phyloP scores from a whole-genome alignment of 2,329 filamentous ascomycete genomes.

The Penicillium sp. region DNA sequence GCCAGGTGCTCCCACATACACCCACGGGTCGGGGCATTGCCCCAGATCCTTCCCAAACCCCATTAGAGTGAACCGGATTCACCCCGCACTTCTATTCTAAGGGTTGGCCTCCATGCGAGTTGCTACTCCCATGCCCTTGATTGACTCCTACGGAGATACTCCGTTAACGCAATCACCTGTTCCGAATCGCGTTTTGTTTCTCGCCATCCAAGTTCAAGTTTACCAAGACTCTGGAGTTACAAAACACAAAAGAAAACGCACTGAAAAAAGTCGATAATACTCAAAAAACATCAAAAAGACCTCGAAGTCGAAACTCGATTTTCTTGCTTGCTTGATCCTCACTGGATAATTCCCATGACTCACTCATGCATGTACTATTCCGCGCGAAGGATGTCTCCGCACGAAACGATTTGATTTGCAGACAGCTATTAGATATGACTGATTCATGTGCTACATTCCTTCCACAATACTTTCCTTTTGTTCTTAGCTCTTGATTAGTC shows the following conservation, averaged over 20 bases:
- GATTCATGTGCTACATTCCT: neutral
- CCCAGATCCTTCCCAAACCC: neutral
- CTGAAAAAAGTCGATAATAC: neutral
- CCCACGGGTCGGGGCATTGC: neutral
- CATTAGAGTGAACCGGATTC: constrained; percentile 17
- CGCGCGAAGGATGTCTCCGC: constrained; percentile 3
- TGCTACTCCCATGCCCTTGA: constrained; percentile 8
- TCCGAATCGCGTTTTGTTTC: neutral
- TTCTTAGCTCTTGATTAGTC: neutral
- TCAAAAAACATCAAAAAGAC: neutral
- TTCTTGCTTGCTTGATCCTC: neutral
- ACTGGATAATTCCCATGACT: constrained; percentile 15
- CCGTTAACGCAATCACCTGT: neutral
- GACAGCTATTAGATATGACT: constrained; percentile 6
- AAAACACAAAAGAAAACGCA: neutral
- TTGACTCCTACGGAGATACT: neutral
- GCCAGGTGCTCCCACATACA: constrained; percentile 13
- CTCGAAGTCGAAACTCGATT: neutral
- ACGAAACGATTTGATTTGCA: constrained; percentile 5
- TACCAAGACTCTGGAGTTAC: neutral
- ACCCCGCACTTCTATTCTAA: constrained; percentile 7
- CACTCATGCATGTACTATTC: constrained; percentile 6
- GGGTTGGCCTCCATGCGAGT: constrained; percentile 16
- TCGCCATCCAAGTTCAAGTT: neutral
- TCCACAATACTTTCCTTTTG: constrained; percentile 4